phyloP scores from a whole-genome alignment of 176 grass and related monocot genomes.

The Juncus inflexus region DNA sequence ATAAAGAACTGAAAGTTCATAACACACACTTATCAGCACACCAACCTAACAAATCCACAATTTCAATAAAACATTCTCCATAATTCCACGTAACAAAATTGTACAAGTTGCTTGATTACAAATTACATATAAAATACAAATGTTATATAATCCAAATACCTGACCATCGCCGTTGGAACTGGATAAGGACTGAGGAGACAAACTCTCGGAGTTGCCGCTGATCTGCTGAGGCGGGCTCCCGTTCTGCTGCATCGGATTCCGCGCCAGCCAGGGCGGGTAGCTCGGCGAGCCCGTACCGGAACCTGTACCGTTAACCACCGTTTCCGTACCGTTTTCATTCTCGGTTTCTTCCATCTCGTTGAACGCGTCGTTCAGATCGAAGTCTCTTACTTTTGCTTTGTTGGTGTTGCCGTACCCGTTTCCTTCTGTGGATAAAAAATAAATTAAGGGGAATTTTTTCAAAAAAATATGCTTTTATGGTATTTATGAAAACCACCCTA shows the following conservation, averaged over 20 bases:
- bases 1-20: too few species aligned
- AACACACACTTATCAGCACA: too few species aligned
- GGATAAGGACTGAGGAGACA: constrained; percentile 78
- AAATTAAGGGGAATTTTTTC: background rate
- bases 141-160: constrained; percentile 29
- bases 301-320: constrained; percentile 28
- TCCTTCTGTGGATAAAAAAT: constrained; percentile 34
- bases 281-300: constrained; percentile 48
- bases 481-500: too few species aligned
- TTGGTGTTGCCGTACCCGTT: constrained; percentile 9
- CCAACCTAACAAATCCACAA: too few species aligned
- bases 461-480: too few species aligned
- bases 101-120: too few species aligned
- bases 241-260: constrained; percentile 54
- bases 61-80: too few species aligned
- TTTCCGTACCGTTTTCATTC: constrained; percentile 41
- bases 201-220: constrained; percentile 82
- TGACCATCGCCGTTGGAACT: constrained; percentile 89
- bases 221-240: constrained; percentile 42
- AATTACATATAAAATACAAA: background rate
- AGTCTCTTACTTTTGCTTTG: constrained; percentile 56
- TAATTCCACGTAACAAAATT: too few species aligned
- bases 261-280: constrained; percentile 64
- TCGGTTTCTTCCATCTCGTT: constrained; percentile 59
- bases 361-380: constrained; percentile 92